Conservation (phyloP, 2,329 filamentous ascomycete species). For the Erysiphe neolycopersici region DNA sequence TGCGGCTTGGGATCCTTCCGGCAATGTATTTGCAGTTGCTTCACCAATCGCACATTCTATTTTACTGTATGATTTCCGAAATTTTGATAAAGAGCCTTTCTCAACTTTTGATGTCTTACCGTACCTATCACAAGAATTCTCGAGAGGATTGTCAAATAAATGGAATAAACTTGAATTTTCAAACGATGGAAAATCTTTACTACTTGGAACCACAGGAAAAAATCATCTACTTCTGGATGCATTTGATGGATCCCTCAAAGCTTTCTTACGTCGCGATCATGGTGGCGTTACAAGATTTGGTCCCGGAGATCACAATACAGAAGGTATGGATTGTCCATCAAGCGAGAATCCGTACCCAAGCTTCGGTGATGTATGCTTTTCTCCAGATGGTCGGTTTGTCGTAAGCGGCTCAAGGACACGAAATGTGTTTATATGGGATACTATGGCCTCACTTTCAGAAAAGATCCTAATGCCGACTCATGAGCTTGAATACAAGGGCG, state of each 20-base stretch:
- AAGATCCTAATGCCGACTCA: slow-evolving; percentile 35
- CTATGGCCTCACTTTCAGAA: slow-evolving; percentile 26
- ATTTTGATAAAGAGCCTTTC: slow-evolving; percentile 82
- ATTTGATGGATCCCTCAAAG: slow-evolving; percentile 56
- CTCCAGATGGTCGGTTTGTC: slow-evolving; percentile 70
- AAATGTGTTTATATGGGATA: slow-evolving; percentile 72
- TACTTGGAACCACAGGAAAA: slow-evolving; percentile 58
- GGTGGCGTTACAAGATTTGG: slow-evolving; percentile 26
- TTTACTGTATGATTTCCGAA: slow-evolving; percentile 75
- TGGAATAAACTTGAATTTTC: slow-evolving; percentile 92
- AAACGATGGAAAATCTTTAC: slow-evolving; percentile 72
- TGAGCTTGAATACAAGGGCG: slow-evolving; percentile 38
- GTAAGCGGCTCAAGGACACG: slow-evolving; percentile 46
- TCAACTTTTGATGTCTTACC: slow-evolving; percentile 48
- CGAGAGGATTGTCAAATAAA: slow-evolving; percentile 25
- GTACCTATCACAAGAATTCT: slow-evolving; percentile 27
- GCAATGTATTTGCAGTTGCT: slow-evolving; percentile 70
- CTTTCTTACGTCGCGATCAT: slow-evolving; percentile 36
- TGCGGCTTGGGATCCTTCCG: slow-evolving; percentile 74
- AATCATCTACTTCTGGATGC: slow-evolving; percentile 88
- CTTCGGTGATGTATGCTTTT: slow-evolving; percentile 64
- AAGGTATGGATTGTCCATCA: slow-evolving; percentile 8
- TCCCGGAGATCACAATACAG: slow-evolving; percentile 21
- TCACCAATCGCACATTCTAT: slow-evolving; percentile 56
- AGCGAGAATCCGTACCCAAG: slow-evolving; percentile 20